phyloP scores from a whole-genome alignment of 306 rosid species.

The Mimosa bimucronata region DNA sequence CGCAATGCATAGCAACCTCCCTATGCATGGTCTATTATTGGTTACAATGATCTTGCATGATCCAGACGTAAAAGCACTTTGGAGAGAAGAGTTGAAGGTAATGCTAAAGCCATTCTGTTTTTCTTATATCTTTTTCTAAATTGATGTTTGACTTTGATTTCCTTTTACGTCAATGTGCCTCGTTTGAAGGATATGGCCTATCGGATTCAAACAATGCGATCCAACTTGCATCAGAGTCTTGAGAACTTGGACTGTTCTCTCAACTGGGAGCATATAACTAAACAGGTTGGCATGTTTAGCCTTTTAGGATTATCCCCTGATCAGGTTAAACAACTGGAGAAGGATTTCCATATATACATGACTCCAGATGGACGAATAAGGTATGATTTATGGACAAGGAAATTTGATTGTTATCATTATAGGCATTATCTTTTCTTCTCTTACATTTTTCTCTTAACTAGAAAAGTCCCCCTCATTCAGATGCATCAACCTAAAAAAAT shows the following conservation, averaged over 20 bases:
- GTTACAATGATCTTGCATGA: constrained; percentile 68
- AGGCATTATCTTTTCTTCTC: constrained; percentile 1
- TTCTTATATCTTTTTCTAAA: neutral
- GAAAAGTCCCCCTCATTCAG: neutral
- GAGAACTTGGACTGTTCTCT: constrained; percentile 67
- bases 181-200: constrained; percentile 72
- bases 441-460: neutral
- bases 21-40: constrained; percentile 64
- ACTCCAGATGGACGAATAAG: constrained; percentile 76
- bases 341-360: constrained; percentile 62
- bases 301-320: constrained; percentile 78
- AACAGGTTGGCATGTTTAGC: constrained; percentile 85
- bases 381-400: constrained; percentile 27
- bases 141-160: neutral
- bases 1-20: constrained; percentile 85
- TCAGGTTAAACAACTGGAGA: constrained; percentile 69
- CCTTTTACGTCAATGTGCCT: constrained; percentile 8
- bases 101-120: neutral
- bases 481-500: neutral
- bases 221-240: constrained; percentile 53
- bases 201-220: constrained; percentile 70
- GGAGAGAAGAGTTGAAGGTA: constrained; percentile 83
- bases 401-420: neutral
- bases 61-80: constrained; percentile 56
- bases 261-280: constrained; percentile 78